Evolutionary conservation across 129 eudicot genomes (phyloP).

Genomic region (Centaurea solstitialis): DNA sequence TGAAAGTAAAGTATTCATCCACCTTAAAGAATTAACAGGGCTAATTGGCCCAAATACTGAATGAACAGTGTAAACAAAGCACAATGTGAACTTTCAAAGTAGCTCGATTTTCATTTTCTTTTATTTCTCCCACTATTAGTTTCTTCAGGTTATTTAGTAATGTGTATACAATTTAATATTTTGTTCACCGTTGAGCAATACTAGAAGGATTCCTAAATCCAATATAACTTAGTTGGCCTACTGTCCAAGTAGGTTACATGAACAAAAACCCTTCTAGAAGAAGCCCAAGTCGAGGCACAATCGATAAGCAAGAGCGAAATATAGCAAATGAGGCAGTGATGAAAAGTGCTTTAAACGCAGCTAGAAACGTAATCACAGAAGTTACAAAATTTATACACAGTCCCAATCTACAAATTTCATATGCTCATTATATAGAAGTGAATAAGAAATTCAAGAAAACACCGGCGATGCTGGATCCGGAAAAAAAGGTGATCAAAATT

Average conservation of each 20-base stretch:
- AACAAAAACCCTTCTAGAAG: not conserved
- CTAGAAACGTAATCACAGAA: not conserved
- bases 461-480: not conserved
- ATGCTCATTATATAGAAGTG: not conserved
- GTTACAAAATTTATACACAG: not conserved
- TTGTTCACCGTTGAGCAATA: not conserved
- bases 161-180: not conserved
- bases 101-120: not conserved
- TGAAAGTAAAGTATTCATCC: not conserved
- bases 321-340: not conserved
- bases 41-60: not conserved
- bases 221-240: not conserved
- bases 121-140: not conserved
- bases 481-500: not conserved
- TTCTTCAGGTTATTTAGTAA: not conserved
- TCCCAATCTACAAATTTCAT: not conserved
- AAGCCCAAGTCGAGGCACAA: not conserved
- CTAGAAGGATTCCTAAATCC: not conserved
- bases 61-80: not conserved
- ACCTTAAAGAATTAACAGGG: not conserved
- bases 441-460: not conserved
- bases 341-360: not conserved
- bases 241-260: not conserved
- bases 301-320: not conserved
- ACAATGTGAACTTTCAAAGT: not conserved